Base-by-base conservation (phyloP, 371 early-diverging fungal genomes). In the Lichtheimia corymbifera region DNA sequence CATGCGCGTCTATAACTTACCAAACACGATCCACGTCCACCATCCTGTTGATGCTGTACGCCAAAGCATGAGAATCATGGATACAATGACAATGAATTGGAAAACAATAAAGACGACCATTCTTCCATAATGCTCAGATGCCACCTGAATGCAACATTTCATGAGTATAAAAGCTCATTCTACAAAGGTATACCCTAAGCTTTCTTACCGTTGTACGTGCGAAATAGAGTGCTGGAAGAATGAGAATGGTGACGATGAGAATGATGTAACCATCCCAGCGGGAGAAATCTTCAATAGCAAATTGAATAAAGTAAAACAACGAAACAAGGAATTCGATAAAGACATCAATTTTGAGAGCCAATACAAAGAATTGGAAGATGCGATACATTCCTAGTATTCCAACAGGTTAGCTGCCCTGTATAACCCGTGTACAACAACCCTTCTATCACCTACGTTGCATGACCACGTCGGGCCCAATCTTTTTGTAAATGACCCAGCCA, bases 401-500 rank as follows among this genome's bases (percentile, higher is more conserved):
- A 35, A 35, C 35, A 24, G 13, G 4, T 41, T 7, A 22, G 53
- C 4, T 54, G 54, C 40, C 35, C 30, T 53, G 25, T 4, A 18
- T 50, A 25, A 1, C 41, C 14, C 11, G 18, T 35, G 20, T 25
- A 18, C 7, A 2, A 28, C 9, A 22, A 22, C 27, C 7, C 13
- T 47, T 11, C 2, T 25, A 14, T n/a, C n/a, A 54, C 64, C 66
- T 73, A 74, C 80, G 57, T 64, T 76, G 73, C 30, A 80, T 71
- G 18, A 65, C 50, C 9, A 76, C 35, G 58, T 80, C 77, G 22
- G 77, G 75, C 6, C 80, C 80, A 44, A 80, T 76, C 47, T 80
- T 80, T 54, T 77, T 80, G 51, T 80, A 80, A 24, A 70, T 77
- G 0, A 63, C 67, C 80, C 80, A 80, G 2, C 80, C 80, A 68